Evolutionary conservation across 768 basidiomycete genomes (phyloP).

Genomic region (Lentinula lateritia): DNA sequence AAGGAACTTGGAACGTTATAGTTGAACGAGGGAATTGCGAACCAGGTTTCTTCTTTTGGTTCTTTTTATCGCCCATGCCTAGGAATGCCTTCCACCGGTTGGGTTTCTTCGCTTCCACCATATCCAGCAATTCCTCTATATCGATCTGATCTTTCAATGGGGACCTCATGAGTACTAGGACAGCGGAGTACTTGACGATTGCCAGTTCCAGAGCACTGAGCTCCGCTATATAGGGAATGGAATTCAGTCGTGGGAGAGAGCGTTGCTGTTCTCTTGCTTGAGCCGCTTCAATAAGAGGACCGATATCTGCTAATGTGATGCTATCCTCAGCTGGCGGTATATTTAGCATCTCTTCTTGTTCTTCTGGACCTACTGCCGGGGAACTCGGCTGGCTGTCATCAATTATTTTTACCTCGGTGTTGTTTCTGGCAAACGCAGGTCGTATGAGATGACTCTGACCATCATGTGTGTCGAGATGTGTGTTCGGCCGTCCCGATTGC

Average conservation of each 20-base stretch:
- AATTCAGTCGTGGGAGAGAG: constrained; percentile 71
- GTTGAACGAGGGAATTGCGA: constrained; percentile 13
- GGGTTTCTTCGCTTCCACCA: constrained; percentile 88
- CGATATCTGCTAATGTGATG: constrained; percentile 91
- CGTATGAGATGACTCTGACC: constrained; percentile 47
- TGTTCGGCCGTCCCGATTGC: constrained; percentile 19
- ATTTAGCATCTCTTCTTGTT: constrained; percentile 28
- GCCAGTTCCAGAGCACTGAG: constrained; percentile 79
- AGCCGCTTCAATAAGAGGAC: constrained; percentile 86
- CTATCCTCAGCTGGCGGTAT: constrained; percentile 57
- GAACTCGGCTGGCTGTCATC: constrained; percentile 76
- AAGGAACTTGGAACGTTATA: neutral
- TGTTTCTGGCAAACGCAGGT: constrained; percentile 69
- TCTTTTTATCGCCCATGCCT: constrained; percentile 78
- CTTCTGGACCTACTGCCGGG: constrained; percentile 48
- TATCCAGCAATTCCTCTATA: constrained; percentile 88
- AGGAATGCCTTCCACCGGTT: constrained; percentile 97
- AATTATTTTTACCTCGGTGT: constrained; percentile 85
- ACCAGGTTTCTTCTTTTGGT: constrained; percentile 88
- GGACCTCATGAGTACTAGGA: constrained; percentile 73
- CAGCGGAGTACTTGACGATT: constrained; percentile 88
- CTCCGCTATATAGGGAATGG: constrained; percentile 81
- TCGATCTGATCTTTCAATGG: constrained; percentile 80
- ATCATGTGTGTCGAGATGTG: constrained; percentile 23
- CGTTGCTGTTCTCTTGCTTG: constrained; percentile 86